Base-by-base conservation (phyloP, 345 rosid genomes). In the Sapria himalayana region DNA sequence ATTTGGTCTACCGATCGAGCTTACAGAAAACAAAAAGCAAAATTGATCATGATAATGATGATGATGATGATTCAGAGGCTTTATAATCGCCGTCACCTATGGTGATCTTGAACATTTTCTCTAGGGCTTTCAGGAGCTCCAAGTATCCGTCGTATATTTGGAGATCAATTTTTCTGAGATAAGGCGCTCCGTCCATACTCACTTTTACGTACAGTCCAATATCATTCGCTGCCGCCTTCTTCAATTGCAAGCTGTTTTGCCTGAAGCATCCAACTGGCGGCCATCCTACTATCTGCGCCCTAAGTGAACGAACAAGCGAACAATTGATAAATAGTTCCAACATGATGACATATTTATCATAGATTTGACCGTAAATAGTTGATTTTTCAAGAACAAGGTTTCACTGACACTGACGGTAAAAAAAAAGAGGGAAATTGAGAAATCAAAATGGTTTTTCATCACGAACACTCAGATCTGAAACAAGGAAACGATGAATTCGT, bases 181-280 rank as follows among this genome's bases (percentile, higher is more conserved):
- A 81, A 5, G 93, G 93, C 11, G 89, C 84, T 23, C 93, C 86
- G 34, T 76, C 93, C 93, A 76, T 73, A 63, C 94, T 81, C 21
- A 80, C 86, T 68, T 80, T 81, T 54, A 81, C 76, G 21, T 63
- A 76, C 19, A 73, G 66, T 56, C 79, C 81, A 15, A 46, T 45
- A 19, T 59, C 51, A 2, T 67, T 70, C 11, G 52, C 52, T 51
- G 68, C 81, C n/a, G 43, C 46, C 49, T 73, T 73, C 56, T 66
- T 72, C 8, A 39, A 33, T 34, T 59, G 65, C 33, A 76, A 20
- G 48, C 23, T 64, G 51, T 81, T 81, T 55, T 73, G 81, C 71
- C 86, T 43, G 64, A 64, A 73, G n/a, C 93, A 78, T 55, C 76
- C 44, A 52, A 85, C 51, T 8, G 96, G 96, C 32, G 96, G 96